Conservation (phyloP, 371 early-diverging fungal genomes). For the Fennellomyces sp. region DNA sequence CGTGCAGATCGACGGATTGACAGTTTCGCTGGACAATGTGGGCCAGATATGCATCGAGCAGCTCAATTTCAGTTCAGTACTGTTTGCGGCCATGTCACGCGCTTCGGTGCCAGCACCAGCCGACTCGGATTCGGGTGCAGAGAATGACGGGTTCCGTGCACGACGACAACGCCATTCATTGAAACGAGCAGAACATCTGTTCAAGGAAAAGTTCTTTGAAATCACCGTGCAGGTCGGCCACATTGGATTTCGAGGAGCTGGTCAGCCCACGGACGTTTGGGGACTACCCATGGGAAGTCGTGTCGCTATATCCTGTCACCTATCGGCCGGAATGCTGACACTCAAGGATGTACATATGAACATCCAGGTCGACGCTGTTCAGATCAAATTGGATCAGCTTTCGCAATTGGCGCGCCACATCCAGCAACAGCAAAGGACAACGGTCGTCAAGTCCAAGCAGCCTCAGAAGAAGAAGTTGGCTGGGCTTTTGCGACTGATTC, state of each 20-base stretch:
- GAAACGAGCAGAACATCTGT: constrained; percentile 46
- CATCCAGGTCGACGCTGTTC: constrained; percentile 21
- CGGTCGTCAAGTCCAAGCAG: background rate
- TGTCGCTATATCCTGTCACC: constrained; percentile 44
- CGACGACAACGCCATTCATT: constrained; percentile 49
- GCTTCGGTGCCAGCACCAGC: constrained; percentile 8
- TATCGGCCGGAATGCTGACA: constrained; percentile 50
- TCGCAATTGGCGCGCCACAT: background rate
- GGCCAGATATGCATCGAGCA: constrained; percentile 23
- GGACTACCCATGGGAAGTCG: constrained; percentile 32
- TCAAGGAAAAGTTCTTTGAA: constrained; percentile 52
- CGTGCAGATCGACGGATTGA: constrained; percentile 29
- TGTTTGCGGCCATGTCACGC: constrained; percentile 36
- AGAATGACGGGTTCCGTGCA: constrained; percentile 19
- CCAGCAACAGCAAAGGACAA: background rate
- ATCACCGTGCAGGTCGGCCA: constrained; percentile 38
- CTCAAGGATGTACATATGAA: constrained; percentile 46
- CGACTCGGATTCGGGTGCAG: background rate
- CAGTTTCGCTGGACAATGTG: constrained; percentile 20
- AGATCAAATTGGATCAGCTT: constrained; percentile 19
- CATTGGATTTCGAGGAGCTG: constrained; percentile 12
- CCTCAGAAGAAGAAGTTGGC: background rate
- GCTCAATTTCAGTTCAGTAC: constrained; percentile 33
- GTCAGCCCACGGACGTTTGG: constrained; percentile 18
- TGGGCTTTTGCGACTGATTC: constrained; percentile 14